Evolutionary conservation across 2,329 filamentous ascomycete species (phyloP).

Genomic region (Sordariomycetes sp.): DNA sequence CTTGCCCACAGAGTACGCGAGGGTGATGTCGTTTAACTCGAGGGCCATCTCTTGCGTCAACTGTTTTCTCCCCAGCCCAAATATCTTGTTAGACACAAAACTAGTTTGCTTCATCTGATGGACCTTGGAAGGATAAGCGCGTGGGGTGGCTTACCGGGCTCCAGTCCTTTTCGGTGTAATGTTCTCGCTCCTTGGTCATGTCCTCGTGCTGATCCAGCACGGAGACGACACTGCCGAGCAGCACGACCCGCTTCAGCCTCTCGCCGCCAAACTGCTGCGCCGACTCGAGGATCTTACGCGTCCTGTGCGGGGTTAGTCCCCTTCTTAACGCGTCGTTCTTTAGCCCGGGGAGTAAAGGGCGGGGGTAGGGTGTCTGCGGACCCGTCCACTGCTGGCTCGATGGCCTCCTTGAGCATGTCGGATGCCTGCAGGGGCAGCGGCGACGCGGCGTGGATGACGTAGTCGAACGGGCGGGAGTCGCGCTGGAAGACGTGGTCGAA

Average conservation of each 20-base stretch:
- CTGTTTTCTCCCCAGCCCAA: too few relatives aligned
- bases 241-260: slow-evolving; percentile 44
- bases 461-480: background rate
- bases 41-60: background rate
- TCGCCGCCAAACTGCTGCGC: slow-evolving; percentile 12
- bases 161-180: slow-evolving; percentile 43
- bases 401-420: slow-evolving; percentile 32
- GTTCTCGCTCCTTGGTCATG: slow-evolving; percentile 31
- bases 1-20: slow-evolving; percentile 21
- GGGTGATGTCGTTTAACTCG: slow-evolving; percentile 16
- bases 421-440: slow-evolving; percentile 26
- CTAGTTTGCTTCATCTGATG: too few relatives aligned
- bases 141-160: slow-evolving; percentile 41
- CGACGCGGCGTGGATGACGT: background rate
- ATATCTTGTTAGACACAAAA: slow-evolving; percentile 20
- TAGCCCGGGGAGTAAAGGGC: background rate
- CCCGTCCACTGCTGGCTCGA: slow-evolving; percentile 33
- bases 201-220: slow-evolving; percentile 41
- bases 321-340: too few relatives aligned
- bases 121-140: background rate
- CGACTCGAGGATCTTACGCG: slow-evolving; percentile 23
- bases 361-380: slow-evolving; percentile 13
- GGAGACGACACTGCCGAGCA: slow-evolving; percentile 44
- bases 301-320: too few relatives aligned
- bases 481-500: background rate